A percentile compares a stretch with the other conserved stretches of the same genome.
These are phyloP conservation scores for Cystofilobasidium macerans DNA, from an alignment of 768 basidiomycete genomes.

Conservation along the genomic window DNA sequence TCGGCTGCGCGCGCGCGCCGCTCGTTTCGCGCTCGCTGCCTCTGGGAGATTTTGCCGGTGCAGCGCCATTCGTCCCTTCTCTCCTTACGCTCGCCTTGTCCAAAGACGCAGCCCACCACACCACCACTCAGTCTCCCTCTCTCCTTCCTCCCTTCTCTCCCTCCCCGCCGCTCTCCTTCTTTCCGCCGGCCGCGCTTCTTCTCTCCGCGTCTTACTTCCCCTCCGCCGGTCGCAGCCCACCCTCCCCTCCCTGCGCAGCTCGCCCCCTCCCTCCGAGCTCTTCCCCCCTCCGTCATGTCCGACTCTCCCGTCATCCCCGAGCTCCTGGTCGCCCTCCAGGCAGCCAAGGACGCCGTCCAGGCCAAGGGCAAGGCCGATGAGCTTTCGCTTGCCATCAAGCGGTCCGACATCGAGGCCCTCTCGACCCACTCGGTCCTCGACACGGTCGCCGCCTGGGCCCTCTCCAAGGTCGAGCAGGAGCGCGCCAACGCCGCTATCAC, in stretches of 20 bases:
- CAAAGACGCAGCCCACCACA: no score
- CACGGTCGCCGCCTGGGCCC: constrained; percentile 47
- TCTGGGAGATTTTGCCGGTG: no score
- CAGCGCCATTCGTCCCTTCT: no score
- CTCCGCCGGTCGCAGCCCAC: constrained; percentile 10
- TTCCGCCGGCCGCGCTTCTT: constrained; percentile 19
- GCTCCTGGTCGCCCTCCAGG: constrained; percentile 33
- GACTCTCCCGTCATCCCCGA: constrained; percentile 46
- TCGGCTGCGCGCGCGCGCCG: no score
- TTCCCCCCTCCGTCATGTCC: constrained; percentile 34
- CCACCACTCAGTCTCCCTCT: constrained; percentile 5
- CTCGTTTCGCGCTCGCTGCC: no score
- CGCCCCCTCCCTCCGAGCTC: constrained; percentile 38
- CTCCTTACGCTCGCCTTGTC: no score
- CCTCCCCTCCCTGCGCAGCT: neutral
- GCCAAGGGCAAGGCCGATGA: constrained; percentile 26
- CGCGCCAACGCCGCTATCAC: constrained; percentile 38
- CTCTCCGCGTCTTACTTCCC: constrained; percentile 29
- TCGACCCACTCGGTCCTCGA: constrained; percentile 43
- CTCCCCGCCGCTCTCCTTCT: constrained; percentile 27
- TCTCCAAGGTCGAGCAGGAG: constrained; percentile 34
- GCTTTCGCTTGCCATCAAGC: constrained; percentile 27
- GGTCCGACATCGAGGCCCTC: constrained; percentile 17
- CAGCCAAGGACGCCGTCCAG: constrained; percentile 21
- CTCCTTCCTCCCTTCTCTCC: constrained; percentile 1